Conservation (phyloP, 2,329 filamentous ascomycete genomes). For the Aspergillus fischeri region DNA sequence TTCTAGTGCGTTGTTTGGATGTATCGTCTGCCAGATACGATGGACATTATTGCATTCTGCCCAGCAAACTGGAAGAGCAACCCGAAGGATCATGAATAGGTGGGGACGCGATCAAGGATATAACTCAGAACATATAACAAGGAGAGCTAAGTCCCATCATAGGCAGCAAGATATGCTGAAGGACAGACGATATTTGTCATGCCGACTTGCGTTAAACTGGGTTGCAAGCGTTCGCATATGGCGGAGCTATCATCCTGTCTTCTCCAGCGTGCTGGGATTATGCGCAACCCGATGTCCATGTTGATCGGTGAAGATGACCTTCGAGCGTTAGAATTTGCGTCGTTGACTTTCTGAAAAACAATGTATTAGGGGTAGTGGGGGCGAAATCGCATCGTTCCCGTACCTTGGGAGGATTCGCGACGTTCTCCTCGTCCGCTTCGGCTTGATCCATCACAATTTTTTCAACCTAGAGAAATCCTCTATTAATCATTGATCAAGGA, state of each 20-base stretch:
- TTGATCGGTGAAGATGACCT: slow-evolving; percentile 26
- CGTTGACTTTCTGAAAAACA: neutral
- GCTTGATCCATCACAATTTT: slow-evolving; percentile 21
- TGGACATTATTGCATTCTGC: neutral
- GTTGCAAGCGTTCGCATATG: neutral
- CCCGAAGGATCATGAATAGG: neutral
- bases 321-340: neutral
- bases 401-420: slow-evolving; percentile 24
- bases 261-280: slow-evolving; percentile 20
- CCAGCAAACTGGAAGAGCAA: neutral
- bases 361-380: neutral
- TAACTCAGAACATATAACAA: neutral
- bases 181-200: neutral
- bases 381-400: slow-evolving; percentile 2
- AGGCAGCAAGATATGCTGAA: neutral
- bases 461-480: slow-evolving; percentile 13
- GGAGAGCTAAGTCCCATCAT: neutral
- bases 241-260: slow-evolving; percentile 1
- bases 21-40: neutral
- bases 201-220: neutral
- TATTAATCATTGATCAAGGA: neutral
- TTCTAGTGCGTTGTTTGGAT: neutral
- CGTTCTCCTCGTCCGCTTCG: slow-evolving; percentile 18
- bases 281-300: slow-evolving; percentile 25
- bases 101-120: neutral